Percentiles rank a stretch among this genome's conserved stretches.
Conservation (phyloP, 306 rosid genomes). For the Dalbergia oliveri region DNA sequence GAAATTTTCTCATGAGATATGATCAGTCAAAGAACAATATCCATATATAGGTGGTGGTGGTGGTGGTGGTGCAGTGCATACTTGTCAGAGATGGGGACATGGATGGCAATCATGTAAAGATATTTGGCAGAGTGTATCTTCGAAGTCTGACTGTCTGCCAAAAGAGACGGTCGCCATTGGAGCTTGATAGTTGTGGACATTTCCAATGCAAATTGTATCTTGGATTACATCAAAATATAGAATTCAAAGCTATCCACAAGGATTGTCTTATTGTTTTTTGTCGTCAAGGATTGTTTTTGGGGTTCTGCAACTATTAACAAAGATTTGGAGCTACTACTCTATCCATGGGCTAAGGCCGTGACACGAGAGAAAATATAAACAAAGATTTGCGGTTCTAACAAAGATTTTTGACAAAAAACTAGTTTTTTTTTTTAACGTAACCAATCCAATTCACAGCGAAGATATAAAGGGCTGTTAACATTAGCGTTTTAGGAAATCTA, state of each 20-base stretch:
- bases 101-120: slow-evolving; percentile 30
- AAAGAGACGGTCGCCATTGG: neutral
- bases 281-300: neutral
- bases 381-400: neutral
- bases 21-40: neutral
- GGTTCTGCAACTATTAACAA: too few relatives aligned
- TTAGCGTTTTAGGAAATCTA: too few relatives aligned
- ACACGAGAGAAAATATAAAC: too few relatives aligned
- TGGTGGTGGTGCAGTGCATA: slow-evolving; percentile 31
- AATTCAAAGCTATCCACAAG: neutral
- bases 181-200: neutral
- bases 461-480: too few relatives aligned
- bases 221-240: slow-evolving; percentile 10
- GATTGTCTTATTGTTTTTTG: too few relatives aligned
- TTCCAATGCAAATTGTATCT: neutral
- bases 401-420: neutral
- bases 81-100: neutral
- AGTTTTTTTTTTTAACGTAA: too few relatives aligned
- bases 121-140: slow-evolving; percentile 18
- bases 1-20: too few relatives aligned
- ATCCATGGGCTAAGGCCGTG: too few relatives aligned
- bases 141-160: neutral
- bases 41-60: too few relatives aligned
- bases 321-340: too few relatives aligned
- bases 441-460: too few relatives aligned